Evolutionary conservation across 2,329 filamentous ascomycete species (phyloP).

Genomic region (Zymoseptoria pseudotritici): DNA sequence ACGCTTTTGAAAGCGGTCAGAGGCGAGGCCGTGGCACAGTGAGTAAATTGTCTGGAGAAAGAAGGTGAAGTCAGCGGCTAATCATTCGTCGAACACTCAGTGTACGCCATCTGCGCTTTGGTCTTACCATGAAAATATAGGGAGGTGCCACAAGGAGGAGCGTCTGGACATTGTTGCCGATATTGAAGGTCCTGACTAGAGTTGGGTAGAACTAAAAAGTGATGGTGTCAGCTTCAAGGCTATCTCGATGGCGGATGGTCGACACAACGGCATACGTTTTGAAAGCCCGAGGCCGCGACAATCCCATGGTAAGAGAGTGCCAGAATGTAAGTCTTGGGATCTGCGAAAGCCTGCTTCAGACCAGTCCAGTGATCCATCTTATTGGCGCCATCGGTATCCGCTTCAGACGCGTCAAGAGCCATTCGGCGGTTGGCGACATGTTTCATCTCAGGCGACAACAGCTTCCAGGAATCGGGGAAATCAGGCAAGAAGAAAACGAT

Average conservation of each 20-base stretch:
- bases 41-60: constrained; percentile 17
- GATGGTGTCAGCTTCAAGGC: background rate
- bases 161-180: constrained; percentile 30
- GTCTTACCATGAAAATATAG: constrained; percentile 23
- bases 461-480: constrained; percentile 39
- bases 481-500: constrained; percentile 39
- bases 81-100: too few relatives aligned
- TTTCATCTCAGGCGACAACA: constrained; percentile 39
- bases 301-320: constrained; percentile 44
- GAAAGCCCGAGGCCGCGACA: constrained; percentile 45
- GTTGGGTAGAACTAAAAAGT: constrained; percentile 28
- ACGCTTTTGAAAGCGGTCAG: constrained; percentile 39
- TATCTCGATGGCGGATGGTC: too few relatives aligned
- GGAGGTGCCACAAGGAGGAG: constrained; percentile 29
- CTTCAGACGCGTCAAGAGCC: constrained; percentile 45
- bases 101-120: too few relatives aligned
- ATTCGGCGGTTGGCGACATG: constrained; percentile 42
- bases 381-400: constrained; percentile 43
- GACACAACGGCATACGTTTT: constrained; percentile 40
- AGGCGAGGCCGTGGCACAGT: constrained; percentile 37
- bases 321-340: constrained; percentile 44
- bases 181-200: constrained; percentile 31
- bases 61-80: too few relatives aligned
- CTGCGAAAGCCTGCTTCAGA: constrained; percentile 45
- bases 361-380: constrained; percentile 43